Evolutionary conservation across 2,329 filamentous ascomycete genomes (phyloP), one percentile per base, ranked within the genome.

Genomic region (Colletotrichum theobromicola): DNA sequence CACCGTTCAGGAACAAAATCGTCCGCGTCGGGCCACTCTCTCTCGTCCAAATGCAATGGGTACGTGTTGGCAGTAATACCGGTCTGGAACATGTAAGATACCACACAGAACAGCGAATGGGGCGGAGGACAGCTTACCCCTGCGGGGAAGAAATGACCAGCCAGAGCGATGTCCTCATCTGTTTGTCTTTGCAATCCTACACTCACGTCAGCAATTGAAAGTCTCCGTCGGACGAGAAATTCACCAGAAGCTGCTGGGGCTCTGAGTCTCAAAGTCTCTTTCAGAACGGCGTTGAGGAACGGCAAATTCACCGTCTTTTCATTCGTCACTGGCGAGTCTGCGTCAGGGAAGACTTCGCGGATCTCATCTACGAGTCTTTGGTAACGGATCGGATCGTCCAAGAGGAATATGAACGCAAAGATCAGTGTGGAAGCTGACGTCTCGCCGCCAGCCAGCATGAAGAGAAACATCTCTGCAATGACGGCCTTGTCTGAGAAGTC

Each of bases 281-380:
- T 85, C 68, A 86, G 80, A 7, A 85, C 81, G 9, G 83, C 83
- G 4, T 35, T 81, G 5, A 88, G 89, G 78, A 89, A 90, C 1
- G 85, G 83, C 26, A 92, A 82, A 53, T 86, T 34, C 24, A 16
- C 26, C 50, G 53, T 28, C n/a, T 21, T 9, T 21, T 66, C 63
- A 9, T 66, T 46, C 15, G 63, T 55, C 28, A 66, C 42, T 26
- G 46, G 63, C 13, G 64, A 58, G 28, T 28, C 9, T n/a, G 64
- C 50, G 21, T n/a, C 18, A 13, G 64, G 64, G 16, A 67, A 58
- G 30, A 34, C 16, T 21, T 57, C 21, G 16, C 64, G 64, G 24
- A 58, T 5, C 15, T 67, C 50, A 12, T 30, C 21, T 10, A 67
- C 32, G n/a, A 67, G 28, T 15, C 34, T 37, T 9, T 35, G 1